A percentile compares a stretch with the other conserved stretches of the same genome.
Evolutionary conservation across 2,329 filamentous ascomycete genomes (phyloP).

Genomic region (Colletotrichum incanum): DNA sequence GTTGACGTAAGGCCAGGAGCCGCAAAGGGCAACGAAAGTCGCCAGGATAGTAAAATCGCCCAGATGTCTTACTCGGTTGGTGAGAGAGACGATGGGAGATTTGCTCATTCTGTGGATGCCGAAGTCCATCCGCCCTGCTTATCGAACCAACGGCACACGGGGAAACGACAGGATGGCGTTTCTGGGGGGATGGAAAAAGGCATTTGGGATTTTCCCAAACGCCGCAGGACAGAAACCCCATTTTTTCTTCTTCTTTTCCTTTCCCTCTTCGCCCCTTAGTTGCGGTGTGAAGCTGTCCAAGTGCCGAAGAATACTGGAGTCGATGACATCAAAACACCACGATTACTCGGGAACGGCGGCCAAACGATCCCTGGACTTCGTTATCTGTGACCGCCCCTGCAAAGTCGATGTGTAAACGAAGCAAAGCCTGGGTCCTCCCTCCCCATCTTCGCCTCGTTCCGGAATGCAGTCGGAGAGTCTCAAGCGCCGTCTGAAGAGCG

Average conservation of each 20-base stretch:
- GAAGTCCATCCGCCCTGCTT: not conserved
- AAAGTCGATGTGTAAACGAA: not conserved
- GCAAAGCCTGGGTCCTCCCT: not conserved
- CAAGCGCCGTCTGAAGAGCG: conserved; percentile 26
- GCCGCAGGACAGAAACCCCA: conserved; percentile 12
- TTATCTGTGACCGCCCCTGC: not conserved
- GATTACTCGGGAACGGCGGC: conserved; percentile 28
- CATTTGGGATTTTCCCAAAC: conserved; percentile 8
- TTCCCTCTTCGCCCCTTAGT: conserved; percentile 1
- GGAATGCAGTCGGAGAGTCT: conserved; percentile 6
- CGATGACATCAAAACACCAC: conserved; percentile 39
- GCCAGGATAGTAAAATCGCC: too few species aligned
- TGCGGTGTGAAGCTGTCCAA: conserved; percentile 36
- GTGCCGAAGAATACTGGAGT: conserved; percentile 37
- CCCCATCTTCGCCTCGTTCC: conserved; percentile 10
- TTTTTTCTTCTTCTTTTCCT: not conserved
- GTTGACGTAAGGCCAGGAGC: conserved; percentile 21
- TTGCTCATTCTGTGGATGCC: conserved; percentile 6
- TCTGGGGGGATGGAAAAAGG: conserved; percentile 4
- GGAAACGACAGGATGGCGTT: not conserved
- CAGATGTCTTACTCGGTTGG: not conserved
- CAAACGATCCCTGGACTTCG: conserved; percentile 8
- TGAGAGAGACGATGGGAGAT: not conserved
- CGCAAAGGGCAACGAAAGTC: conserved; percentile 2
- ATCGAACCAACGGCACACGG: conserved; percentile 4